These are phyloP conservation scores for Porogramme epimiltina DNA, from an alignment of 1,284 basidiomycete species.

Conservation along the genomic window DNA sequence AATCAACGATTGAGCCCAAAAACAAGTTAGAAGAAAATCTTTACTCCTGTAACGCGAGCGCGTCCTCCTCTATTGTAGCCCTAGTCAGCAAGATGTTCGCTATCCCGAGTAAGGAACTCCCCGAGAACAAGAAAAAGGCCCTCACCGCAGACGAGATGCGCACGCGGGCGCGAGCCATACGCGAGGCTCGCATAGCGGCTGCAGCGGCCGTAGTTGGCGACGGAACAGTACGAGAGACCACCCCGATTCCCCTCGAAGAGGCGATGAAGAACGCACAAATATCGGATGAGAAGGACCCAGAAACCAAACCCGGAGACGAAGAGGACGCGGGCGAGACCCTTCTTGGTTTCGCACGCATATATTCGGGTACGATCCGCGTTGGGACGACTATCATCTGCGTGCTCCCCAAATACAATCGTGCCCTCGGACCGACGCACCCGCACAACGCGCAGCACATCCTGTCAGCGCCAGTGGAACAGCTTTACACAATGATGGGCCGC, in stretches of 20 bases:
- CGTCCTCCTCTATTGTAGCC: conserved; percentile 69
- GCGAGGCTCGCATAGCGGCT: conserved; percentile 46
- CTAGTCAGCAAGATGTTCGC: conserved; percentile 99
- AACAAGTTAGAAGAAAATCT: conserved; percentile 85
- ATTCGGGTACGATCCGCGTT: conserved; percentile 81
- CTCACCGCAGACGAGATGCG: conserved; percentile 91
- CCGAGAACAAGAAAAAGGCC: conserved; percentile 79
- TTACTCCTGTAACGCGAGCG: conserved; percentile 69
- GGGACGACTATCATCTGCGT: conserved; percentile 75
- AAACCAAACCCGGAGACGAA: conserved; percentile 24
- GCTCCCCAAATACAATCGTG: conserved; percentile 88
- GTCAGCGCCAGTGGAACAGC: conserved; percentile 66
- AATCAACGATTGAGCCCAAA: conserved; percentile 58
- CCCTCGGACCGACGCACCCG: conserved; percentile 67
- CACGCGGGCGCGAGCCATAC: conserved; percentile 62
- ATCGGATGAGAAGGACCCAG: conserved; percentile 17
- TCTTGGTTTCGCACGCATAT: conserved; percentile 92
- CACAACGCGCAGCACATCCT: conserved; percentile 72
- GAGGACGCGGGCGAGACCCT: conserved; percentile 59
- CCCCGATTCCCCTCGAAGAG: conserved; percentile 25
- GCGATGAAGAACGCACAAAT: conserved; percentile 25
- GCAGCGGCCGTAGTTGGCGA: conserved; percentile 28
- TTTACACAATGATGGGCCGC: conserved; percentile 99
- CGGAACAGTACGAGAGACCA: conserved; percentile 22
- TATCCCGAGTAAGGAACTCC: conserved; percentile 77